Percentiles rank a stretch among this genome's conserved stretches.
Conservation (phyloP, 1,284 basidiomycete genomes). For the Boletus subluridellus region DNA sequence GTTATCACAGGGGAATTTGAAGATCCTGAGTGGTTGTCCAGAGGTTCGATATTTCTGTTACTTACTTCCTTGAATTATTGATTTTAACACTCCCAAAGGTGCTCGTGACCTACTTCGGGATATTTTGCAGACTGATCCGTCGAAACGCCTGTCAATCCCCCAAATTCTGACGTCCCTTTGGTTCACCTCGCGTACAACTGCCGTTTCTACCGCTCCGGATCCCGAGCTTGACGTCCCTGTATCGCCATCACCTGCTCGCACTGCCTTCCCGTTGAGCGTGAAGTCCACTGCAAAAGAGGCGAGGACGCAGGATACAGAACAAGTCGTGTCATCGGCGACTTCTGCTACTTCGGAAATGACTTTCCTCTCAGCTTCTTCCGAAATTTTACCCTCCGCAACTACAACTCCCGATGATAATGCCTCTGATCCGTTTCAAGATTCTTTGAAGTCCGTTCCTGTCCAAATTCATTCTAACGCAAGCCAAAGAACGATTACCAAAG, state of each 20-base stretch:
- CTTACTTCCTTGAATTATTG: constrained; percentile 1
- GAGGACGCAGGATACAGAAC: constrained; percentile 41
- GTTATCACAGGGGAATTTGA: constrained; percentile 89
- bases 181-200: constrained; percentile 62
- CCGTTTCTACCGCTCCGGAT: constrained; percentile 37
- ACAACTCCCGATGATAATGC: constrained; percentile 53
- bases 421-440: constrained; percentile 40
- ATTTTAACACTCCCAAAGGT: constrained; percentile 47
- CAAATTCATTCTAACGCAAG: constrained; percentile 48
- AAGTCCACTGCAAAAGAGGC: constrained; percentile 24
- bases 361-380: constrained; percentile 53
- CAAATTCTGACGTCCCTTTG: constrained; percentile 88
- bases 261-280: constrained; percentile 20
- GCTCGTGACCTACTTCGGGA: constrained; percentile 74
- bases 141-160: constrained; percentile 74
- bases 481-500: constrained; percentile 46
- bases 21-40: constrained; percentile 87
- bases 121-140: constrained; percentile 79
- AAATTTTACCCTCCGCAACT: constrained; percentile 50
- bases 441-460: constrained; percentile 25
- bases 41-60: constrained; percentile 48
- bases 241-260: constrained; percentile 30
- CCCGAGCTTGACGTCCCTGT: constrained; percentile 23
- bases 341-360: constrained; percentile 52
- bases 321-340: constrained; percentile 38